Base-by-base conservation (phyloP, 2,329 filamentous ascomycete species). In the Calonectria crousiana region DNA sequence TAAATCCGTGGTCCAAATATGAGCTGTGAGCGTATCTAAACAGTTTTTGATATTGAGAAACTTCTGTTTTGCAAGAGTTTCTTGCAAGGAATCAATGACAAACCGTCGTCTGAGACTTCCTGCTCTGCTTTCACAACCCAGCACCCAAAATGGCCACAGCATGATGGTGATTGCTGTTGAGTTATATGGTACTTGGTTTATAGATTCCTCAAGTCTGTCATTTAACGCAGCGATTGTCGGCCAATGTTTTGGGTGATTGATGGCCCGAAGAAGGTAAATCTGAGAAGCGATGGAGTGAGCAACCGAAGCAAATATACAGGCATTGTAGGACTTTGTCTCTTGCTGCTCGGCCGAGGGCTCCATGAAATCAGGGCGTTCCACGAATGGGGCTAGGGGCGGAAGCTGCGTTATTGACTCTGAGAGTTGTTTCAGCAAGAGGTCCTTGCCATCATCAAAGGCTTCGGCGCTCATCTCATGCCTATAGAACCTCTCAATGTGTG, bases 121-220 rank as follows among this genome's bases (percentile, higher is more conserved):
- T 13, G 56, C 6, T 3, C 13, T 36, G 23, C 67, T 74, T 47
- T 71, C 72, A 38, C 72, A 74, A 1, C 72, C 72, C 13, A 67
- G 41, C 6, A 74, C 72, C 28, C 69, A 74, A 9, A 73, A 26
- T 30, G 71, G 71, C 71, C 71, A 73, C 5, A 70, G 58, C 67
- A 73, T 73, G 18, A 73, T 70, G 14, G 71, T 73, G 23, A 73
- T 32, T 20, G 28, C 67, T 14, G 58, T 23, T 5, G 71, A 73
- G 28, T 51, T 36, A 8, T 28, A 47, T 1, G 66, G 67, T 9
- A 73, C 71, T 23, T 38, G 41, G 18, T 65, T 65, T 18, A 65
- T 65, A 3, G 26, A 16, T 32, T 49, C 60, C 23, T 65, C 60
- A 18, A 65, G 60, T 34, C 13, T 44, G 10, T 49, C 28, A 23